Percentiles rank a stretch among this genome's conserved stretches.
Evolutionary conservation across 306 rosid genomes (phyloP).

Genomic region (Inga leiocalycina): DNA sequence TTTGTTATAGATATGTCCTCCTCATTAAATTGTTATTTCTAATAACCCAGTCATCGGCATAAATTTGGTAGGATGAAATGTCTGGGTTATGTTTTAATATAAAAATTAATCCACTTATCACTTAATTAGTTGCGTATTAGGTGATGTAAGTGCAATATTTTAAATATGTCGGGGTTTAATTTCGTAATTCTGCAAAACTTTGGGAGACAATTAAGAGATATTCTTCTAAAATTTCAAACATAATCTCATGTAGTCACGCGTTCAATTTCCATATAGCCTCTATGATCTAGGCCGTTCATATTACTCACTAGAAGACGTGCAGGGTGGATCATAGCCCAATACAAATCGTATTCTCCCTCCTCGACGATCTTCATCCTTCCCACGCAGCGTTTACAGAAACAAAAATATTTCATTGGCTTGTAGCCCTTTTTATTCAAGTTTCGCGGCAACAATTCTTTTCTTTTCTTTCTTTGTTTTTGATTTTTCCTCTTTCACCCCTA

Average conservation of each 20-base stretch:
- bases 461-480: slow-evolving; percentile 2
- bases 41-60: not conserved
- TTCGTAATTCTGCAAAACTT: slow-evolving; percentile 1
- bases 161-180: slow-evolving; percentile 4
- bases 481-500: not conserved
- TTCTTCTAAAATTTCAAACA: slow-evolving; percentile 47
- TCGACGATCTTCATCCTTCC: slow-evolving; percentile 39
- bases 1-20: not conserved
- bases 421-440: slow-evolving; percentile 50
- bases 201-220: not conserved
- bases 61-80: not conserved
- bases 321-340: slow-evolving; percentile 6
- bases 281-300: not conserved
- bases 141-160: not conserved
- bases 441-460: slow-evolving; percentile 64
- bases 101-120: not conserved
- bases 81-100: not conserved
- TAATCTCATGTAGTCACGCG: slow-evolving; percentile 37
- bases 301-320: slow-evolving; percentile 4
- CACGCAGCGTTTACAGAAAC: slow-evolving; percentile 11
- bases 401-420: slow-evolving; percentile 24
- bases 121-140: not conserved
- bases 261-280: not conserved
- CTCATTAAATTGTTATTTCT: not conserved
- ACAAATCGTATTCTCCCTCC: slow-evolving; percentile 46